Evolutionary conservation across 208 protist species (phyloP).

Genomic region (Leishmania amazonensis): DNA sequence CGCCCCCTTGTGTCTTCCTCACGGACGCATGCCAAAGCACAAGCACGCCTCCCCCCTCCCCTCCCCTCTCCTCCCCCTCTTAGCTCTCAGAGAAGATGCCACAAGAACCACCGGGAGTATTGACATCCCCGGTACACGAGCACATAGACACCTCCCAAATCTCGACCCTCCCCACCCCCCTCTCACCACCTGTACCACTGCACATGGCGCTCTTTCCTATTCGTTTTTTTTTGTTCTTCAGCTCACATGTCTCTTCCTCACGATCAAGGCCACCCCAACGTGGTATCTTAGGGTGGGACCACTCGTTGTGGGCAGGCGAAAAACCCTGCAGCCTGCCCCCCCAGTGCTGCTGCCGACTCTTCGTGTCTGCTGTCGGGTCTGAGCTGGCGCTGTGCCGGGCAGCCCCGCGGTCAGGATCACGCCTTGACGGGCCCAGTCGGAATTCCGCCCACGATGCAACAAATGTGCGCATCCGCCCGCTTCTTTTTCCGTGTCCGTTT

Average conservation of each 20-base stretch:
- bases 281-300: too few relatives aligned
- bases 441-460: neutral
- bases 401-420: neutral
- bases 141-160: neutral
- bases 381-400: neutral
- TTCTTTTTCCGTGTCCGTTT: neutral
- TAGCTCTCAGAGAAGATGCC: neutral
- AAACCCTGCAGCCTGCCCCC: neutral
- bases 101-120: neutral
- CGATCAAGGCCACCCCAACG: too few relatives aligned
- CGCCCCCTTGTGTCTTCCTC: neutral
- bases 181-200: too few relatives aligned
- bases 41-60: neutral
- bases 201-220: too few relatives aligned
- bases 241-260: too few relatives aligned
- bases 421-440: neutral
- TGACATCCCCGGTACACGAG: neutral
- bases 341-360: neutral
- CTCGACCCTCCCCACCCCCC: neutral
- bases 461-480: neutral
- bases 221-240: too few relatives aligned
- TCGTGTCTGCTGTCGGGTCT: neutral
- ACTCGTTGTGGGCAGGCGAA: too few relatives aligned
- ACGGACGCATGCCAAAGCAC: neutral
- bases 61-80: neutral